Percentiles rank a stretch among this genome's conserved stretches.
Evolutionary conservation across 306 rosid species (phyloP).

Genomic region (Casuarina cunninghamiana): DNA sequence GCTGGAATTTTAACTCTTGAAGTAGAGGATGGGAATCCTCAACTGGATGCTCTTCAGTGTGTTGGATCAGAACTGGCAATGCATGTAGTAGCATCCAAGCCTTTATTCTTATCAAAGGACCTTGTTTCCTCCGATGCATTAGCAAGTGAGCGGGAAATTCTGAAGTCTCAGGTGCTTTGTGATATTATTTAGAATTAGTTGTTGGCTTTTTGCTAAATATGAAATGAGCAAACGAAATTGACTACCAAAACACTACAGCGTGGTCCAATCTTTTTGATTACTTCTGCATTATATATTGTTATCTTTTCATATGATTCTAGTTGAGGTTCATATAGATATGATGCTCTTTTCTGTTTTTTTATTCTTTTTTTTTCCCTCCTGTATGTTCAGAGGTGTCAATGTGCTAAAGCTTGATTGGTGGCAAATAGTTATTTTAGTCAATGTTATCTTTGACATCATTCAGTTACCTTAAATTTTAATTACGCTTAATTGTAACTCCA

Average conservation of each 20-base stretch:
- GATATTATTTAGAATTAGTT: conserved; percentile 5
- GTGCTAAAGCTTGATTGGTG: not conserved
- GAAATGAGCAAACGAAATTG: not conserved
- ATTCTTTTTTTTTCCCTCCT: not conserved
- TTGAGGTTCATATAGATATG: not conserved
- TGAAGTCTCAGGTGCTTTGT: conserved; percentile 79
- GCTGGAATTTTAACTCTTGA: conserved; percentile 92
- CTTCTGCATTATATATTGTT: not conserved
- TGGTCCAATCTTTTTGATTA: not conserved
- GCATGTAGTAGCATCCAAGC: conserved; percentile 94
- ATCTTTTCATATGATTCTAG: not conserved
- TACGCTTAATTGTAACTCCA: no score
- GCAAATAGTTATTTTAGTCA: not conserved
- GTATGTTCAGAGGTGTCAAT: not conserved
- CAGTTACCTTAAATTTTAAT: no score
- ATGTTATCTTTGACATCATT: not conserved
- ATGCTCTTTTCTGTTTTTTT: not conserved
- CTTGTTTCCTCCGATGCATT: conserved; percentile 75
- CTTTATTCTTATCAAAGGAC: conserved; percentile 81
- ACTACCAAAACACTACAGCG: not conserved
- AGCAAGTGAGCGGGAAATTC: conserved; percentile 78
- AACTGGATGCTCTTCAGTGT: conserved; percentile 62
- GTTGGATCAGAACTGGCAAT: conserved; percentile 92
- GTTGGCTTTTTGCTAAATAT: conserved; percentile 3
- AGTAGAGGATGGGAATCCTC: conserved; percentile 54